Percentiles rank a stretch among this genome's conserved stretches.
These are phyloP conservation scores for Hypoxylon sp. DNA, from an alignment of 2,329 filamentous ascomycete genomes.

Conservation along the genomic window DNA sequence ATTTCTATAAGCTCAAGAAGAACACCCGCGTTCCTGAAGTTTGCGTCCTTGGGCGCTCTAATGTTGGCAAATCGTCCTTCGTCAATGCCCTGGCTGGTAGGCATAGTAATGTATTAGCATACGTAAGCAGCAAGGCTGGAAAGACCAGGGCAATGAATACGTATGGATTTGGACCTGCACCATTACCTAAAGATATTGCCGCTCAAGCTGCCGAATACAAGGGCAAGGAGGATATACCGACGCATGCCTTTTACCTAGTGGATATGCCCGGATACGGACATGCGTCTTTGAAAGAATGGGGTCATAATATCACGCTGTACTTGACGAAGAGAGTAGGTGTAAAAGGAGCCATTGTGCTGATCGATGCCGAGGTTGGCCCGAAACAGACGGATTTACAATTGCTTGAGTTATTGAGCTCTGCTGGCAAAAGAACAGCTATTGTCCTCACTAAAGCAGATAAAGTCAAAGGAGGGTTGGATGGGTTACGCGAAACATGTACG, in stretches of 20 bases:
- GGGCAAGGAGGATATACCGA: slow-evolving; percentile 59
- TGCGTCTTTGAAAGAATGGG: slow-evolving; percentile 65
- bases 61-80: slow-evolving; percentile 90
- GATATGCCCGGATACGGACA: slow-evolving; percentile 68
- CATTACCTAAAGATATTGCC: slow-evolving; percentile 48
- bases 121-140: slow-evolving; percentile 66
- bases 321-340: slow-evolving; percentile 63
- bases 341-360: slow-evolving; percentile 67
- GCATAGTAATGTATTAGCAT: slow-evolving; percentile 62
- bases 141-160: slow-evolving; percentile 70
- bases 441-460: slow-evolving; percentile 73
- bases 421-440: slow-evolving; percentile 63
- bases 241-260: slow-evolving; percentile 64
- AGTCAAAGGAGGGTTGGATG: slow-evolving; percentile 51
- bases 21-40: slow-evolving; percentile 73
- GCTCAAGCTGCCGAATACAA: slow-evolving; percentile 43
- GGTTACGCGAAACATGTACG: slow-evolving; percentile 49
- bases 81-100: slow-evolving; percentile 84
- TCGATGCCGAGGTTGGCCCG: slow-evolving; percentile 68
- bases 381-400: slow-evolving; percentile 64
- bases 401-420: slow-evolving; percentile 62
- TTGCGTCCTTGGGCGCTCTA: slow-evolving; percentile 87
- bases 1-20: slow-evolving; percentile 64
- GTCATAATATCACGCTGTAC: slow-evolving; percentile 66
- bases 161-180: slow-evolving; percentile 66